phyloP scores from a whole-genome alignment of 2,329 filamentous ascomycete genomes.

The Cladosporium austrohemisphaericum region DNA sequence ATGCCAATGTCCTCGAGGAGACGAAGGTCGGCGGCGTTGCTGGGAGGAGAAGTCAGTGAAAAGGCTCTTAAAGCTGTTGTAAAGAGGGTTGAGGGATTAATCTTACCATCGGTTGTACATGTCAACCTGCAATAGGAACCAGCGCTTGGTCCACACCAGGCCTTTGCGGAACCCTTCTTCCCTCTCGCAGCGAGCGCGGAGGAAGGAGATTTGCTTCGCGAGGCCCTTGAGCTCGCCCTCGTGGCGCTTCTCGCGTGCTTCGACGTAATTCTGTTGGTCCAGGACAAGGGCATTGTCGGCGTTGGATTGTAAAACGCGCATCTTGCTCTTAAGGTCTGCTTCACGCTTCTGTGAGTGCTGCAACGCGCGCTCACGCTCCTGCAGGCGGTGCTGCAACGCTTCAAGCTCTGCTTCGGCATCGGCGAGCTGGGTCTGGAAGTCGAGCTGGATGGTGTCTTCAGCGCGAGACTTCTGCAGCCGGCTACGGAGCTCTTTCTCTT shows the following conservation, averaged over 20 bases:
- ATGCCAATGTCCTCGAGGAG: constrained; percentile 82
- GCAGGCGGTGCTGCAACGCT: constrained; percentile 35
- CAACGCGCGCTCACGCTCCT: constrained; percentile 30
- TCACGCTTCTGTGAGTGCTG: constrained; percentile 31
- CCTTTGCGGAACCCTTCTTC: constrained; percentile 77
- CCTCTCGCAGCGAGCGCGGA: constrained; percentile 74
- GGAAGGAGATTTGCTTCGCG: constrained; percentile 84
- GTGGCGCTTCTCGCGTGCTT: constrained; percentile 64
- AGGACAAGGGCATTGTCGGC: constrained; percentile 11
- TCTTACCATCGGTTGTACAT: constrained; percentile 88
- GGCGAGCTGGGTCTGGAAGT: constrained; percentile 37
- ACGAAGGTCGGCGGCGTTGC: constrained; percentile 86
- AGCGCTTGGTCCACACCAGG: constrained; percentile 81
- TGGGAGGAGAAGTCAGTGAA: constrained; percentile 40
- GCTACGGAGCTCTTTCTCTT: constrained; percentile 40
- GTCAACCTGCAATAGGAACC: constrained; percentile 73
- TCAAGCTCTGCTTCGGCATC: constrained; percentile 40
- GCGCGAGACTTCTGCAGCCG: constrained; percentile 28
- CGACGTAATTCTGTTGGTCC: constrained; percentile 2
- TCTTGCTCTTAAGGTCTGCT: constrained; percentile 33
- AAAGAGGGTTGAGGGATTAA: background rate
- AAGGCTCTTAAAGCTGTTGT: constrained; percentile 2
- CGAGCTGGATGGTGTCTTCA: constrained; percentile 32
- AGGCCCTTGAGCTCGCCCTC: constrained; percentile 75
- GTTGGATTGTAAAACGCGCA: constrained; percentile 26